Conservation (phyloP, 1,139 yeast species). For the Blastobotrys ciferrii region DNA sequence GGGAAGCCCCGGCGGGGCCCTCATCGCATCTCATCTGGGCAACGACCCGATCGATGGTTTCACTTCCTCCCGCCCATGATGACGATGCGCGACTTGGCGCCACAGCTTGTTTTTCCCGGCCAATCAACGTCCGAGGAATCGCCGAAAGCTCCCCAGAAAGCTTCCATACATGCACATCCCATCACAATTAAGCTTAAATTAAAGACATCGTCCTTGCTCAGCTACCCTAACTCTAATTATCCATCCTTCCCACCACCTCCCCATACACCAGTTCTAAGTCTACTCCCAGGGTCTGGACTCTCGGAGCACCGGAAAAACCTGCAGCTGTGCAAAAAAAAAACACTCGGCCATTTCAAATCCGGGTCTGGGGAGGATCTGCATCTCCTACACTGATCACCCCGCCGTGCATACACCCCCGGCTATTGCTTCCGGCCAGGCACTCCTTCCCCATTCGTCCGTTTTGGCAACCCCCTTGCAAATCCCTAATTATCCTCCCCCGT, state of each 20-base stretch:
- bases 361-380: neutral
- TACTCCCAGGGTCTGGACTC: too few species aligned
- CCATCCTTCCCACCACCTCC: too few species aligned
- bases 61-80: too few species aligned
- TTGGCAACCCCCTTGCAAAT: too few species aligned
- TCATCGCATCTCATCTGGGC: neutral
- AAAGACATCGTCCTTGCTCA: neutral
- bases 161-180: too few species aligned
- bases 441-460: too few species aligned
- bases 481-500: too few species aligned
- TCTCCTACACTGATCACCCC: neutral
- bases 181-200: neutral
- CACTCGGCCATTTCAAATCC: neutral
- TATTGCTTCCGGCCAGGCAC: neutral
- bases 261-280: too few species aligned
- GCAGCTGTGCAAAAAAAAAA: neutral
- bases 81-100: neutral
- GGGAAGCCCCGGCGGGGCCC: neutral
- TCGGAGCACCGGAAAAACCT: neutral
- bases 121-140: neutral
- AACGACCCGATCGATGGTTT: neutral
- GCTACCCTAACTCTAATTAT: too few species aligned
- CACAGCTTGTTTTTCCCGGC: neutral
- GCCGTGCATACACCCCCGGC: neutral
- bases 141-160: neutral